Conservation (phyloP, 2,329 filamentous ascomycete genomes). For the Zymoseptoria crescenta region DNA sequence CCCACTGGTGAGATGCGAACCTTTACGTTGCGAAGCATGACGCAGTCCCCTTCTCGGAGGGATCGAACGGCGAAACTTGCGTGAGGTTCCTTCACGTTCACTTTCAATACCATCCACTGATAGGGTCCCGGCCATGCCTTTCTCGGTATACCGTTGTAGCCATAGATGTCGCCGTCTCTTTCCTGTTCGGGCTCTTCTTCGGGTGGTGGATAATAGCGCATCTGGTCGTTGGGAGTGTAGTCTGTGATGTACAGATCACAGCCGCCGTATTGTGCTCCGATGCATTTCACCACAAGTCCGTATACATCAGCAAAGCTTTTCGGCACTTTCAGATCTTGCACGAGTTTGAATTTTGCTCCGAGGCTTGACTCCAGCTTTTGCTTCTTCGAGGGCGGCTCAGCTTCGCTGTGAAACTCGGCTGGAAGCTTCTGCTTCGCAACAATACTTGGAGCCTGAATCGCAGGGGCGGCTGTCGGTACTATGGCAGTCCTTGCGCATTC, state of each 20-base stretch:
- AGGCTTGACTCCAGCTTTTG: slow-evolving; percentile 1
- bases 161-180: slow-evolving; percentile 26
- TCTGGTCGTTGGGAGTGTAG: slow-evolving; percentile 62
- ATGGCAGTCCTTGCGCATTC: background rate
- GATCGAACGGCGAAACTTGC: slow-evolving; percentile 48
- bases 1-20: slow-evolving; percentile 46
- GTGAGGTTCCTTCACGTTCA: slow-evolving; percentile 66
- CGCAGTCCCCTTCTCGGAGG: slow-evolving; percentile 53
- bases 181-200: slow-evolving; percentile 25
- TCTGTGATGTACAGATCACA: slow-evolving; percentile 69
- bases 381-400: slow-evolving; percentile 7
- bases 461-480: background rate
- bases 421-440: background rate
- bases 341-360: slow-evolving; percentile 50
- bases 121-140: slow-evolving; percentile 64
- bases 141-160: slow-evolving; percentile 25
- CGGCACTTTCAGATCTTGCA: slow-evolving; percentile 52
- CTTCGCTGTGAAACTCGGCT: background rate
- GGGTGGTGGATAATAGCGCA: slow-evolving; percentile 49
- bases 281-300: slow-evolving; percentile 60
- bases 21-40: slow-evolving; percentile 64
- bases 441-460: background rate
- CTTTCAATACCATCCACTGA: slow-evolving; percentile 62
- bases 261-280: slow-evolving; percentile 33
- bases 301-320: slow-evolving; percentile 59